Conservation (phyloP, 495 filamentous ascomycete genomes). For the Rhizodiscina lignyota region DNA sequence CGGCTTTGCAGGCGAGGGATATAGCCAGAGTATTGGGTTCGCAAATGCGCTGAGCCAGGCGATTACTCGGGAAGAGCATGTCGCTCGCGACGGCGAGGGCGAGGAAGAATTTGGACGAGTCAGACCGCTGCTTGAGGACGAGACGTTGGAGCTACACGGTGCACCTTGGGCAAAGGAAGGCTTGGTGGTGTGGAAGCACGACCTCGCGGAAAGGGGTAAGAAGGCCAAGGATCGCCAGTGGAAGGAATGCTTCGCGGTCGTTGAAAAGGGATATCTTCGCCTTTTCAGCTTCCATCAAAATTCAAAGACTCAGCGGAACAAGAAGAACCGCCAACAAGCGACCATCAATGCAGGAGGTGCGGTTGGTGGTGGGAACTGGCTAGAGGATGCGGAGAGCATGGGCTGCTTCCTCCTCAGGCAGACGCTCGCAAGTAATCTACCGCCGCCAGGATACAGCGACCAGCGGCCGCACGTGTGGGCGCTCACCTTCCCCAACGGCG, state of each 20-base stretch:
- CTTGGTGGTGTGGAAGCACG: constrained; percentile 89
- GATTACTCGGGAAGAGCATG: constrained; percentile 80
- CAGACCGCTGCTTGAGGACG: constrained; percentile 73
- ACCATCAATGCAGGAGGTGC: not conserved
- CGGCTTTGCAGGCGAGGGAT: constrained; percentile 63
- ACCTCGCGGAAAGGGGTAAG: constrained; percentile 77
- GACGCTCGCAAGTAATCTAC: constrained; percentile 79
- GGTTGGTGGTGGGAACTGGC: constrained; percentile 94
- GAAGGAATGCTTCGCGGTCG: constrained; percentile 93
- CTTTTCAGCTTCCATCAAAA: constrained; percentile 78
- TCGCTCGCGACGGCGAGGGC: constrained; percentile 24
- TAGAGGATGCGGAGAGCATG: constrained; percentile 76
- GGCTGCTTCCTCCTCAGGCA: constrained; percentile 80
- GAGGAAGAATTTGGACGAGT: constrained; percentile 27
- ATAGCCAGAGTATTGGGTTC: constrained; percentile 93
- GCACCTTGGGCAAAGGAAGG: constrained; percentile 98
- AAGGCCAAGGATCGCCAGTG: constrained; percentile 84
- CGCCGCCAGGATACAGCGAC: constrained; percentile 84
- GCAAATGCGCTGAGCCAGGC: constrained; percentile 89
- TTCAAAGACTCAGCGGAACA: constrained; percentile 51
- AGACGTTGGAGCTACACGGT: constrained; percentile 73
- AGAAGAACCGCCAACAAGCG: constrained; percentile 15
- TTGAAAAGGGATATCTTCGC: constrained; percentile 89
- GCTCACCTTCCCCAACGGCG: constrained; percentile 78
- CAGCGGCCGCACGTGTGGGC: constrained; percentile 87